These are phyloP conservation scores for Monosporozyma yasuniensis DNA, from an alignment of 805 yeast genomes.

Conservation along the genomic window DNA sequence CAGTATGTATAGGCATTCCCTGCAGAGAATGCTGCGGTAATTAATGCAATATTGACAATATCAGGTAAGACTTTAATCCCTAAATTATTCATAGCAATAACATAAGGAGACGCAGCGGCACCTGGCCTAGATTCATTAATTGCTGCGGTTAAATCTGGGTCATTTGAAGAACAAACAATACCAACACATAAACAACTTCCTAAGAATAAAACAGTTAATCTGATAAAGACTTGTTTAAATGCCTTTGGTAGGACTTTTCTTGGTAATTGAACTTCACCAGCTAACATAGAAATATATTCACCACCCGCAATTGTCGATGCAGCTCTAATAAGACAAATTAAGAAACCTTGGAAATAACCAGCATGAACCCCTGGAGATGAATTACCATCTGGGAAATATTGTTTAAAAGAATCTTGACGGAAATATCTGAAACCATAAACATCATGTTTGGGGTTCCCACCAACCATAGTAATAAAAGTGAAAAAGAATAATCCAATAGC, in stretches of 20 bases:
- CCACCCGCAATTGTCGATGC: slow-evolving; percentile 80
- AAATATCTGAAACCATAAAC: slow-evolving; percentile 52
- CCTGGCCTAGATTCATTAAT: slow-evolving; percentile 57
- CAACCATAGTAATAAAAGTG: slow-evolving; percentile 75
- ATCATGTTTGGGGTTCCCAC: slow-evolving; percentile 73
- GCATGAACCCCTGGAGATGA: slow-evolving; percentile 12
- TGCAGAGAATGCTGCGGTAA: slow-evolving; percentile 71
- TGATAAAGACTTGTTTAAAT: slow-evolving; percentile 60
- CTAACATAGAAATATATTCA: slow-evolving; percentile 76
- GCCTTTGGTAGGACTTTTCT: slow-evolving; percentile 69
- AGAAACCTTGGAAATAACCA: slow-evolving; percentile 66
- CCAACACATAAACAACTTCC: slow-evolving; percentile 76
- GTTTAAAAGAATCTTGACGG: slow-evolving; percentile 47
- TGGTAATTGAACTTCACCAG: slow-evolving; percentile 72
- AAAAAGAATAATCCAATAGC: slow-evolving; percentile 69
- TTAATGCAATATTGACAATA: slow-evolving; percentile 67
- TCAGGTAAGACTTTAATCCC: slow-evolving; percentile 61
- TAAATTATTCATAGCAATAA: slow-evolving; percentile 68
- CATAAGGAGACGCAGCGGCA: slow-evolving; percentile 74
- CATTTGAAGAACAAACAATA: slow-evolving; percentile 62
- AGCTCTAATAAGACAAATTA: slow-evolving; percentile 61
- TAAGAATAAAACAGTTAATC: slow-evolving; percentile 59
- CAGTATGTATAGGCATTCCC: slow-evolving; percentile 76
- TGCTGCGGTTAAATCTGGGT: slow-evolving; percentile 49
- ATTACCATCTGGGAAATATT: slow-evolving; percentile 43